These are phyloP conservation scores for Botrytis sinoallii DNA, from an alignment of 2,329 filamentous ascomycete genomes.

Conservation along the genomic window DNA sequence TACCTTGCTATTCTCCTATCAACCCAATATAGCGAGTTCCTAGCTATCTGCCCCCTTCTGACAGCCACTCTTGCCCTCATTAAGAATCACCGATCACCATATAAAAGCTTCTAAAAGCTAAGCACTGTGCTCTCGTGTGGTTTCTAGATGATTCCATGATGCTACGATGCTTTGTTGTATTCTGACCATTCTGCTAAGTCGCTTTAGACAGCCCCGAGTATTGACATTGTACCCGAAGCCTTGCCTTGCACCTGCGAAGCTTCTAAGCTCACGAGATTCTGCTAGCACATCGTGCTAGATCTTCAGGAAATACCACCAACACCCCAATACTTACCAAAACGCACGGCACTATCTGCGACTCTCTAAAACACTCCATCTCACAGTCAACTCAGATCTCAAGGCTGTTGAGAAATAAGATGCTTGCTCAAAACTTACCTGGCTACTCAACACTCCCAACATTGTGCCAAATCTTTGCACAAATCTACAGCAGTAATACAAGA, in stretches of 20 bases:
- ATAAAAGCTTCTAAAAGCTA: not conserved
- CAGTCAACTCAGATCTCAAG: too few relatives aligned
- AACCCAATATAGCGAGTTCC: accelerated
- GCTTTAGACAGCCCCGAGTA: too few relatives aligned
- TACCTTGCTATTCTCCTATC: accelerated
- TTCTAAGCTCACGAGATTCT: not conserved
- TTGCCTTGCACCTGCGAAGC: not conserved
- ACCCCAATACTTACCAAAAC: not conserved
- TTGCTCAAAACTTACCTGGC: not conserved
- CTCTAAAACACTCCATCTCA: accelerated
- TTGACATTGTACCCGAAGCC: accelerated
- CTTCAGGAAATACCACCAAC: too few relatives aligned
- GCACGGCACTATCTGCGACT: not conserved
- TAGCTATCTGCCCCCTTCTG: accelerated
- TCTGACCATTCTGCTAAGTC: accelerated
- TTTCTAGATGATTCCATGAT: not conserved
- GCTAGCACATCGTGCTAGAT: not conserved
- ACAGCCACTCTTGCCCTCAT: accelerated
- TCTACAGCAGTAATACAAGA: not conserved
- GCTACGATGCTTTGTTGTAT: not conserved
- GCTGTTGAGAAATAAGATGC: not conserved
- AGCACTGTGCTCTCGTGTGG: not conserved
- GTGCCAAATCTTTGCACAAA: not conserved
- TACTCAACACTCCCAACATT: not conserved
- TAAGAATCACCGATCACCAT: accelerated